phyloP scores from a whole-genome alignment of 2,329 filamentous ascomycete genomes.

The Cadophora gregata region DNA sequence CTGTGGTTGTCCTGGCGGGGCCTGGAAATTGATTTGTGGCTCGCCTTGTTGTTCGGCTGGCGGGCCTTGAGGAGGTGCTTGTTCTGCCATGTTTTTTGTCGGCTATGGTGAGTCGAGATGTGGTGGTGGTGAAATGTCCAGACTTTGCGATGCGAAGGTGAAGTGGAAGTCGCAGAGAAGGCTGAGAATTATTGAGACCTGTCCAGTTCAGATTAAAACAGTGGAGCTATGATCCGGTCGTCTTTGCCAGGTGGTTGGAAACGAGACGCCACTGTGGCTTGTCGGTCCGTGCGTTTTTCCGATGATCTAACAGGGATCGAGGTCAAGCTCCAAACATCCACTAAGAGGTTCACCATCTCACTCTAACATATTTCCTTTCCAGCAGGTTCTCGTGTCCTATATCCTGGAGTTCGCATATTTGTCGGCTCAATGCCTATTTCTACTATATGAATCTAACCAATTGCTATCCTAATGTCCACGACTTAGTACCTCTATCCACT shows the following conservation, averaged over 20 bases:
- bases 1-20: conserved; percentile 45
- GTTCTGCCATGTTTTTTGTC: conserved; percentile 17
- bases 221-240: neutral
- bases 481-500: neutral
- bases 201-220: conserved; percentile 16
- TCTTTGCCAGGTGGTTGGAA: neutral
- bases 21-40: conserved; percentile 31
- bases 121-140: conserved; percentile 5
- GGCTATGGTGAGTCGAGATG: neutral
- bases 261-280: neutral
- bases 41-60: conserved; percentile 30
- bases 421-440: neutral
- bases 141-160: neutral
- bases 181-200: conserved; percentile 21
- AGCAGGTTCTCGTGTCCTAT: neutral
- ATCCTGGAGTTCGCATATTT: neutral
- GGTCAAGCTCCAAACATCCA: conserved; percentile 12
- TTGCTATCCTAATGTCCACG: neutral
- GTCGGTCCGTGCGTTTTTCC: conserved; percentile 1
- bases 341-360: conserved; percentile 1
- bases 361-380: neutral
- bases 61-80: conserved; percentile 29
- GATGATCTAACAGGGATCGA: neutral
- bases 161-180: neutral
- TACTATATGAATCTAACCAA: neutral